phyloP scores from a whole-genome alignment of 1,284 basidiomycete genomes.

The Ustilago trichophora region DNA sequence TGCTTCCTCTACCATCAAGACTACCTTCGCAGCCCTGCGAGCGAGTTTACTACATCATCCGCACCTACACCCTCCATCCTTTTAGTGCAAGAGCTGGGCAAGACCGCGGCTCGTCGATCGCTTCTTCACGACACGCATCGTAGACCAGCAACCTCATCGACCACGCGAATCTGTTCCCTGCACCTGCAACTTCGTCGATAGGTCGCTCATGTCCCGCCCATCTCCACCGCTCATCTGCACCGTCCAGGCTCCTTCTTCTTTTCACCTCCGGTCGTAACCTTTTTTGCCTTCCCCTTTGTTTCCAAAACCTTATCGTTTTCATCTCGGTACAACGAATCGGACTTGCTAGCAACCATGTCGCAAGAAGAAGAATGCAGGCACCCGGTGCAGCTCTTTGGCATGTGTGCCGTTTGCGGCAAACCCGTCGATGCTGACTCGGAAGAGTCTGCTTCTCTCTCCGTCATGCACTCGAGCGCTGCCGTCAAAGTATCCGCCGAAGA shows the following conservation, averaged over 20 bases:
- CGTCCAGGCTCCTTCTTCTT: background rate
- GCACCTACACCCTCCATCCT: no score
- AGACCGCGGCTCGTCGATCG: no score
- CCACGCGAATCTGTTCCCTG: background rate
- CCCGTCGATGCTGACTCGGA: constrained; percentile 77
- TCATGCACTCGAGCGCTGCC: constrained; percentile 58
- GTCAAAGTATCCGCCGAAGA: constrained; percentile 70
- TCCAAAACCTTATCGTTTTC: background rate
- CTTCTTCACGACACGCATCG: background rate
- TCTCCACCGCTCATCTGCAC: background rate
- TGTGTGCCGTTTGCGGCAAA: constrained; percentile 92
- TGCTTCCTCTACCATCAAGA: no score
- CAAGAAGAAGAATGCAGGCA: constrained; percentile 76
- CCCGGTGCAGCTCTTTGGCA: constrained; percentile 86
- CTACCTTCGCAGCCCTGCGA: no score
- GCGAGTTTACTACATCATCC: no score
- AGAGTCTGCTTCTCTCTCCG: constrained; percentile 42
- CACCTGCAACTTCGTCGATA: background rate
- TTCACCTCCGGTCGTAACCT: constrained; percentile 17
- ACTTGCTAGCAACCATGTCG: no score
- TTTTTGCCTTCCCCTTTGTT: background rate
- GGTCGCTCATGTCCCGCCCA: constrained; percentile 17
- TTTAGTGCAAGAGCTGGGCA: no score
- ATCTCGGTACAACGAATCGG: no score
- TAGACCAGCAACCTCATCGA: background rate